A percentile compares a stretch with the other conserved stretches of the same genome.
Conservation (phyloP, 2,329 filamentous ascomycete genomes). For the Penicillium sp. region DNA sequence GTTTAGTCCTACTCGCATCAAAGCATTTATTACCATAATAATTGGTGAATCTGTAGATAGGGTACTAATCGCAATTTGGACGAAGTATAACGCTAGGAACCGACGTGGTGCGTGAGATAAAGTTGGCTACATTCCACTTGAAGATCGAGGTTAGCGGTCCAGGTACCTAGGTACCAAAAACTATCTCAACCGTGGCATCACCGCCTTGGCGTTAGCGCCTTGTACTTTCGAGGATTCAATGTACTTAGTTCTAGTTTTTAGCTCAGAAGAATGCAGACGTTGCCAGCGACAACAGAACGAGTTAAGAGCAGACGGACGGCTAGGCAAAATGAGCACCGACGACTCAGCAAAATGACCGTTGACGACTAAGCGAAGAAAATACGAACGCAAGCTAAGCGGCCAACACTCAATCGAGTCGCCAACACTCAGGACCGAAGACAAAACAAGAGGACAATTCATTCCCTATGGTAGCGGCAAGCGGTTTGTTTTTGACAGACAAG, state of each 20-base stretch:
- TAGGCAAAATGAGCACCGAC: background rate
- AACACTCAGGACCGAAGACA: background rate
- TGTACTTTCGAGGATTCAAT: background rate
- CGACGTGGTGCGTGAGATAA: background rate
- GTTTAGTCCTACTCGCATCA: background rate
- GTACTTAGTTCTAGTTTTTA: background rate
- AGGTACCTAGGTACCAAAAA: background rate
- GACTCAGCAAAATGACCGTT: background rate
- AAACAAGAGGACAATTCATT: background rate
- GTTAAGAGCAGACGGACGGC: background rate
- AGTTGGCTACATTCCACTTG: no score
- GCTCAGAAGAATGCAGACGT: background rate
- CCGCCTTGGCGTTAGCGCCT: background rate
- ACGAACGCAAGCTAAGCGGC: background rate
- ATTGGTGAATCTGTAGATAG: background rate
- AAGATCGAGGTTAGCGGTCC: background rate
- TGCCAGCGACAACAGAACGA: background rate
- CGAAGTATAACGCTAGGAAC: background rate
- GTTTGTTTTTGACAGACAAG: background rate
- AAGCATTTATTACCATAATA: rapidly evolving
- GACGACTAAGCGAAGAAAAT: background rate
- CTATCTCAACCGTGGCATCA: background rate
- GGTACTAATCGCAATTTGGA: background rate
- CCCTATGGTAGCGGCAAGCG: background rate
- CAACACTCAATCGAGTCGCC: background rate